Evolutionary conservation across 306 rosid species (phyloP).

Genomic region (Pyrus communis): DNA sequence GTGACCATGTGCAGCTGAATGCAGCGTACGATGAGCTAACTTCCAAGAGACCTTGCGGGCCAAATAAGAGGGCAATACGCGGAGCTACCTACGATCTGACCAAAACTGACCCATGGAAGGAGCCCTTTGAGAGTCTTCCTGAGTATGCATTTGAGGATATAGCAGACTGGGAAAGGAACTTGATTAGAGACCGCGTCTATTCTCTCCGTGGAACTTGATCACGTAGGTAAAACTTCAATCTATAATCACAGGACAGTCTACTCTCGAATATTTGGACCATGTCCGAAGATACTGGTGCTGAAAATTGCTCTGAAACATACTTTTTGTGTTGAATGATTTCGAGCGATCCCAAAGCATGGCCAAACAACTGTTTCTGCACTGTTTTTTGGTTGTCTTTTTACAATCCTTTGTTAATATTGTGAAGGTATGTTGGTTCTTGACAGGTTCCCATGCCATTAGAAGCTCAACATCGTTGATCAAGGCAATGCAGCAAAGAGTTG

Average conservation of each 20-base stretch:
- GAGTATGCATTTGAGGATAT: conserved; percentile 69
- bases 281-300: not conserved
- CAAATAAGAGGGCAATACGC: conserved; percentile 66
- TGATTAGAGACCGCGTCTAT: conserved; percentile 55
- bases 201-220: conserved; percentile 69
- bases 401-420: not conserved
- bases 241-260: not conserved
- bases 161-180: conserved; percentile 83
- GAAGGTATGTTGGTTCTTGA: not conserved
- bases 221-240: conserved; percentile 10
- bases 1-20: conserved; percentile 47
- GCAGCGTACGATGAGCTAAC: conserved; percentile 68
- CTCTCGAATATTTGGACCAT: not conserved
- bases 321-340: not conserved
- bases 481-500: not conserved
- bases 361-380: not conserved
- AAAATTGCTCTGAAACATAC: not conserved
- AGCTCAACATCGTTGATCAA: not conserved
- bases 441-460: conserved; percentile 6
- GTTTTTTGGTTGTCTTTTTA: not conserved
- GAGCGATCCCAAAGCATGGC: not conserved
- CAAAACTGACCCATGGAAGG: conserved; percentile 79
- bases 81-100: conserved; percentile 80
- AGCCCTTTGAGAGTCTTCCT: conserved; percentile 83
- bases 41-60: conserved; percentile 87